Evolutionary conservation across 495 filamentous ascomycete genomes (phyloP), one percentile per base, ranked within the genome.

Genomic region (Hypoxylon fragiforme): DNA sequence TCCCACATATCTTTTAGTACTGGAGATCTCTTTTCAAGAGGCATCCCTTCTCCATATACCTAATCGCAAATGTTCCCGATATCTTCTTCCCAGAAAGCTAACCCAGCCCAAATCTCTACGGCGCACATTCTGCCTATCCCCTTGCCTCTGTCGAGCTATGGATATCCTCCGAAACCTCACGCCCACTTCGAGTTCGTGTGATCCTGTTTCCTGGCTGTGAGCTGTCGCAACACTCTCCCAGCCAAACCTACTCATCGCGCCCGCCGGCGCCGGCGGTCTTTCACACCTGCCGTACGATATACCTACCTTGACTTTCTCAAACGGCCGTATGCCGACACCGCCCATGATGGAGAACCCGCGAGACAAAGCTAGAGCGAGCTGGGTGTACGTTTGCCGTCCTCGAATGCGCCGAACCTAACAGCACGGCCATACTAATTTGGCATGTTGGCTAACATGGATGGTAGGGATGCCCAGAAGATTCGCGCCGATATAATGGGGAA

Each of bases 61-160:
- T 42, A 61, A 57, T 26, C 58, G 52, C 62, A 48, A 67, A 67
- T 67, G 65, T 67, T 55, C 65, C 54, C 54, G 52, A 62, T 65
- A 67, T 62, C 46, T 45, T 58, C 55, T 28, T 52, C 54, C 57
- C 44, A 60, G 42, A 60, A 52, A 54, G 52, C 49, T 50, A 62
- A 20, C 38, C 37, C 40, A 42, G 35, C 46, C 62, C 45, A 52
- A 54, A 40, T 39, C 39, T 63, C 46, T 42, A 42, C 54, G 51
- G 58, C 53, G 59, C 62, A 31, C 50, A 42, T 55, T 19, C 51
- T 38, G 45, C 36, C 26, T 24, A 28, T 44, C 31, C 31, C 45
- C 28, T 60, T 60, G 35, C 50, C 44, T 42, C 34, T 42, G 53
- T 62, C 64, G 40, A 60, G 45, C 32, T 68, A 68, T 68, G 66